phyloP scores from a whole-genome alignment of 1,284 basidiomycete genomes.

The Melampsora abietis-canadensis region DNA sequence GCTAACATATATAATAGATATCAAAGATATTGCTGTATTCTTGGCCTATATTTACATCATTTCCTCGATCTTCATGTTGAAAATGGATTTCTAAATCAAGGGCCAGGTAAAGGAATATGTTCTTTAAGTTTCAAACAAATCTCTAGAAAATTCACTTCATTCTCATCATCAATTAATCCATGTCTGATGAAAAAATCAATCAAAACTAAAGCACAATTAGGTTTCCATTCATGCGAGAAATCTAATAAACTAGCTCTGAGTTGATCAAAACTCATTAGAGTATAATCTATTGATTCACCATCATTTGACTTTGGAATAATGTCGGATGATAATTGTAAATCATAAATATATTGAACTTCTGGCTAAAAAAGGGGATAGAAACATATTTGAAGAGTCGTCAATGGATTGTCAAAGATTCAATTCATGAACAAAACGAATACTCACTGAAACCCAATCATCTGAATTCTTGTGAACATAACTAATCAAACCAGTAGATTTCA shows the following conservation, averaged over 20 bases:
- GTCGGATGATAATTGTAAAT: slow-evolving; percentile 65
- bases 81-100: background rate
- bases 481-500: slow-evolving; percentile 62
- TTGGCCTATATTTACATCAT: too few relatives aligned
- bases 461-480: slow-evolving; percentile 52
- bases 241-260: slow-evolving; percentile 44
- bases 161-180: slow-evolving; percentile 8
- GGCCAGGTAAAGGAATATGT: background rate
- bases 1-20: too few relatives aligned
- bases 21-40: too few relatives aligned
- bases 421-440: background rate
- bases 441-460: slow-evolving; percentile 46
- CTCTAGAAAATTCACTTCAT: background rate
- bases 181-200: slow-evolving; percentile 71
- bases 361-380: slow-evolving; percentile 62
- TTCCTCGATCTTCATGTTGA: too few relatives aligned
- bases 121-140: background rate
- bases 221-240: slow-evolving; percentile 68
- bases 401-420: background rate
- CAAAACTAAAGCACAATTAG: slow-evolving; percentile 75
- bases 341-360: slow-evolving; percentile 69
- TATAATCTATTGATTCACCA: slow-evolving; percentile 88
- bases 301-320: slow-evolving; percentile 73
- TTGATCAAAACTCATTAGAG: slow-evolving; percentile 52
- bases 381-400: too few relatives aligned